Evolutionary conservation across 148 eudicot genomes (phyloP).

Genomic region (Cornus controversa): DNA sequence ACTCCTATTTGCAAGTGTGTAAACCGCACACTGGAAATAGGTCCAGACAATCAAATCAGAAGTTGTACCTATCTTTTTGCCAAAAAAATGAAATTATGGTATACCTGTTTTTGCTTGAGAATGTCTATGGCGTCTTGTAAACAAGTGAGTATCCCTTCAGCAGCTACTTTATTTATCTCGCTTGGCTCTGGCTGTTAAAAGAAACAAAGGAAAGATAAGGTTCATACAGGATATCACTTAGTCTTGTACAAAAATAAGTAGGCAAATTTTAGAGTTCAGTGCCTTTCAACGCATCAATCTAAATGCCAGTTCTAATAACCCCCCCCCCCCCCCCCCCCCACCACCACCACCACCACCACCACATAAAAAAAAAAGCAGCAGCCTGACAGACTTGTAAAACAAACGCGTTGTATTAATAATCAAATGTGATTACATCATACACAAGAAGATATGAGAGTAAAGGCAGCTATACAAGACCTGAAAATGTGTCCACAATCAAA

Average conservation of each 20-base stretch:
- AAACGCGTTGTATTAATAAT: neutral
- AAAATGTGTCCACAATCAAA: neutral
- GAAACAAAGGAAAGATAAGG: conserved; percentile 4
- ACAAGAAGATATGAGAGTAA: neutral
- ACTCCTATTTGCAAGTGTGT: neutral
- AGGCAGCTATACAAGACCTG: neutral
- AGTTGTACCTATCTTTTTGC: neutral
- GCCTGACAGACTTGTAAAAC: neutral
- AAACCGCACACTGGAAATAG: neutral
- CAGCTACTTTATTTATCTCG: conserved; percentile 77
- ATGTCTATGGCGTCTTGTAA: conserved; percentile 80
- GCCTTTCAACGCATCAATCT: neutral
- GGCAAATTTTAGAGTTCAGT: neutral
- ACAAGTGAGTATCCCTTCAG: conserved; percentile 86
- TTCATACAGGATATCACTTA: neutral
- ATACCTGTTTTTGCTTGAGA: conserved; percentile 74
- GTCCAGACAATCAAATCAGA: neutral
- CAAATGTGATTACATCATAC: neutral
- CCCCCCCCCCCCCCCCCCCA: too few species aligned
- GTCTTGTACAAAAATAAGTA: neutral
- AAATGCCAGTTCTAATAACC: neutral
- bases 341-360: too few species aligned
- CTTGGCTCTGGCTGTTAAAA: conserved; percentile 64
- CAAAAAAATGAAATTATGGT: neutral
- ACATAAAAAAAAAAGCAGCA: too few species aligned